Evolutionary conservation across 2,329 filamentous ascomycete genomes (phyloP).

Genomic region (Colletotrichum lupini): DNA sequence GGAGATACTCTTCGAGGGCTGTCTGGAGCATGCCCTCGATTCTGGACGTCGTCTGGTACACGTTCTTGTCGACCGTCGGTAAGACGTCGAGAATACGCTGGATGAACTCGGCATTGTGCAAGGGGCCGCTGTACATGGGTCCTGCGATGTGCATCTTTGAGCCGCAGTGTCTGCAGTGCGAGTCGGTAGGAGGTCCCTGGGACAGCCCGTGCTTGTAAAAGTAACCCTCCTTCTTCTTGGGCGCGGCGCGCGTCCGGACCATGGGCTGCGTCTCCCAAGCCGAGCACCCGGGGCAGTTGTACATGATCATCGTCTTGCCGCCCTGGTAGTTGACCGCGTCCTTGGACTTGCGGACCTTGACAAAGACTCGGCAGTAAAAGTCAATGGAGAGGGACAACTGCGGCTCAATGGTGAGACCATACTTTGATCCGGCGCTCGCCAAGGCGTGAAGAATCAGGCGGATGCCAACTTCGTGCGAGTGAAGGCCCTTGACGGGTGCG

Average conservation of each 20-base stretch:
- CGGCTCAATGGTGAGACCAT: constrained; percentile 90
- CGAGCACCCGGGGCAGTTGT: constrained; percentile 91
- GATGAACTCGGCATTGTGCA: constrained; percentile 88
- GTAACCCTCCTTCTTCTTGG: constrained; percentile 74
- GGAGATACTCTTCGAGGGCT: constrained; percentile 79
- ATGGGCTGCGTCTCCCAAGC: constrained; percentile 88
- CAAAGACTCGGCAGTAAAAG: constrained; percentile 92
- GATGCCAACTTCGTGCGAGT: constrained; percentile 90
- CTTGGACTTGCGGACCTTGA: constrained; percentile 82
- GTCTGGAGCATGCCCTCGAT: constrained; percentile 93
- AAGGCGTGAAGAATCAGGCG: constrained; percentile 87
- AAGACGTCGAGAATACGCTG: constrained; percentile 80
- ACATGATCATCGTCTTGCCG: constrained; percentile 92
- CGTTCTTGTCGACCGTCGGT: constrained; percentile 71
- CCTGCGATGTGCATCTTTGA: constrained; percentile 88
- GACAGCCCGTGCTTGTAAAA: constrained; percentile 85
- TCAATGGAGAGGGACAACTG: constrained; percentile 94
- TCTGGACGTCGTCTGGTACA: constrained; percentile 83
- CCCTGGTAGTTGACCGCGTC: constrained; percentile 90
- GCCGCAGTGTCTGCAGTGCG: constrained; percentile 84
- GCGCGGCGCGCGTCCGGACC: constrained; percentile 72
- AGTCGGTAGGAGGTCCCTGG: constrained; percentile 74
- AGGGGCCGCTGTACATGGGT: constrained; percentile 92
- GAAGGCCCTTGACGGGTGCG: constrained; percentile 82
- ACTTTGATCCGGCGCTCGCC: constrained; percentile 82